A percentile compares a stretch with the other conserved stretches of the same genome.
Conservation (phyloP, 345 rosid species). For the Garcia nutans region DNA sequence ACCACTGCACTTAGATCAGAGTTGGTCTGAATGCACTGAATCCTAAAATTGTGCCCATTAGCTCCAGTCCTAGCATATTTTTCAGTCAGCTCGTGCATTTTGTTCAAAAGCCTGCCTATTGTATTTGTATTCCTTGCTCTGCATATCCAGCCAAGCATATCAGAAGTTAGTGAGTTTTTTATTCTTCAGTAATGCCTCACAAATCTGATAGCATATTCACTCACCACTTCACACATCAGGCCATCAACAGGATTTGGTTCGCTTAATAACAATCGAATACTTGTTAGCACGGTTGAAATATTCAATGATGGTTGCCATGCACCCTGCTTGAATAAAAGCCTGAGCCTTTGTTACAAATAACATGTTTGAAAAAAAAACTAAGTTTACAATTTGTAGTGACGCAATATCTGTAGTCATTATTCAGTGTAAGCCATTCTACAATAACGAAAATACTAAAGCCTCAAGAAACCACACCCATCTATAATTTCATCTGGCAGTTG, state of each 20-base stretch:
- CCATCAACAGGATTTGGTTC: slow-evolving; percentile 93
- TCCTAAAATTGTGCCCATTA: slow-evolving; percentile 29
- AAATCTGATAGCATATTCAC: slow-evolving; percentile 28
- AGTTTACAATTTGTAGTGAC: neutral
- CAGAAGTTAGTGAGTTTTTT: slow-evolving; percentile 1
- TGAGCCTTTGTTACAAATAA: slow-evolving; percentile 15
- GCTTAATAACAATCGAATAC: slow-evolving; percentile 61
- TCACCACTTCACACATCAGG: slow-evolving; percentile 75
- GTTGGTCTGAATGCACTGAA: slow-evolving; percentile 27
- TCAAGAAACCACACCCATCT: neutral
- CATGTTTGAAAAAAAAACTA: neutral
- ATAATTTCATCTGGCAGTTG: neutral
- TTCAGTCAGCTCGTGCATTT: slow-evolving; percentile 69
- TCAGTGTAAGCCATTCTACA: neutral
- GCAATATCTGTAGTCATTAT: neutral
- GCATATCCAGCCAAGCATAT: slow-evolving; percentile 29
- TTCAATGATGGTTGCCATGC: slow-evolving; percentile 92
- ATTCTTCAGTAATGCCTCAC: neutral
- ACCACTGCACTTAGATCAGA: slow-evolving; percentile 27
- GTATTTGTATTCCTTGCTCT: slow-evolving; percentile 84
- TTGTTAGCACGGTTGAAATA: slow-evolving; percentile 69
- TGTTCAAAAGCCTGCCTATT: slow-evolving; percentile 66
- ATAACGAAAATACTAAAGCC: neutral
- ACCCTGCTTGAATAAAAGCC: slow-evolving; percentile 46
- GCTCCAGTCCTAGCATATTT: slow-evolving; percentile 54